Evolutionary conservation across 495 filamentous ascomycete species (phyloP), one percentile per base, ranked within the genome.

Genomic region (Paragyromitra xinjiangensis): DNA sequence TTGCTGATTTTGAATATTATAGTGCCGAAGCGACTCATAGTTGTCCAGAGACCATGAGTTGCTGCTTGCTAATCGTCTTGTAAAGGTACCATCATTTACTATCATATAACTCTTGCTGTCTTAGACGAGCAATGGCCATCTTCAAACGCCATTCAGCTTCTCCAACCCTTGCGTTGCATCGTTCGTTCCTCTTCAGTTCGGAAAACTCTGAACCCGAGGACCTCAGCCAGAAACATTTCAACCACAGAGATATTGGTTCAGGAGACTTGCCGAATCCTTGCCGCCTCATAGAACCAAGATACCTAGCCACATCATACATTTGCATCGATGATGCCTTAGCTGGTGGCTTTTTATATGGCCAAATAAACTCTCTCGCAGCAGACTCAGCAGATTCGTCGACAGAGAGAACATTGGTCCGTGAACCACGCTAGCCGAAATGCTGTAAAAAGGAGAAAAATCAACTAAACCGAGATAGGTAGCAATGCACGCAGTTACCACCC

Each of bases 401-500:
- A 29, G 74, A 64, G 51, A 78, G 75, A 45, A 58, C 76, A 48
- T 70, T 78, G 56, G 56, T 75, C 19, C 8, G 44, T 63, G 22
- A 48, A 19, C 19, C 42, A 50, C 50, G 44, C 11, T 16, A 62
- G 9, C 29, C 8, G 22, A 5, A 71, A 39, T 39, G 40, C 24
- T 22, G 24, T 34, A 39, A 39, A n/a, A 44, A 1, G 6, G 39
- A 22, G 16, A 39, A 26, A 62, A 29, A 29, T n/a, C 62, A 51
- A 71, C 42, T 29, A 70, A 71, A 26, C 37, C 34, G 39, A 29
- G 78, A 63, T 45, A 82, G 81, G 63, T 83, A 63, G 80, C 82
- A 26, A 72, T 83, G 71, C 82, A 83, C 26, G 64, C 77, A 16
- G 71, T 83, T 14, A 51, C 67, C 14, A 78, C 82, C 6, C 80